Evolutionary conservation across 352 stramenopile genomes (phyloP), one percentile per base, ranked within the genome.

Genomic region (Peronospora farinosa): DNA sequence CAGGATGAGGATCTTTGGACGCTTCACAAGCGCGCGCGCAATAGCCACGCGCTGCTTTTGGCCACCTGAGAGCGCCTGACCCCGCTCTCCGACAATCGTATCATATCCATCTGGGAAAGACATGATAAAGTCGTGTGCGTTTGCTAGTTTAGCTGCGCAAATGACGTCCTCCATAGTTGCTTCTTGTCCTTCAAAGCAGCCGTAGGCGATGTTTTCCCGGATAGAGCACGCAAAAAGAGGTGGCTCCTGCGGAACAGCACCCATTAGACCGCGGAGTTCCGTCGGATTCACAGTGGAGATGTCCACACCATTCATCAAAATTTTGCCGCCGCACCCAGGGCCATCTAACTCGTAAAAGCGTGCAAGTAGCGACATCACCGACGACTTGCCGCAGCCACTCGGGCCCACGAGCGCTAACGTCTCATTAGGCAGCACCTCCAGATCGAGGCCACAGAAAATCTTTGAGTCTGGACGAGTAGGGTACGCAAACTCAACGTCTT

Each of bases 21-120:
- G 74, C 51, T 88, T 87, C 32, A 92, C 66, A 16, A 92, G 59
- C 7, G 80, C 80, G 1, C 80, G 68, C 3, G 80, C 78, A 57
- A 91, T 91, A 4, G 74, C 76, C 9, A 88, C 67, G 13, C 95
- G 78, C 54, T 91, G 80, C 51, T 88, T 88, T 63, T 91, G 80
- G 11, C 80, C 78, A 12, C 80, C 80, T 2, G 77, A 89, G 37
- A 92, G 72, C 1, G 78, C 64, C 47, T 84, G 73, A 0, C 80
- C 80, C 17, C 78, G 76, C 48, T 86, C 78, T 15, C 80, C 78
- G 13, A 92, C 76, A 31, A 89, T 63, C 12, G 80, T 92, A 31
- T 89, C 67, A 57, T 92, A 89, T 38, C 77, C 73, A 41, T 92
- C 60, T 0, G 78, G 80, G 47, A 92, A 86, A 9, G 72, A 74